phyloP scores from a whole-genome alignment of 352 stramenopile genomes.

The Pythium periplocum region DNA sequence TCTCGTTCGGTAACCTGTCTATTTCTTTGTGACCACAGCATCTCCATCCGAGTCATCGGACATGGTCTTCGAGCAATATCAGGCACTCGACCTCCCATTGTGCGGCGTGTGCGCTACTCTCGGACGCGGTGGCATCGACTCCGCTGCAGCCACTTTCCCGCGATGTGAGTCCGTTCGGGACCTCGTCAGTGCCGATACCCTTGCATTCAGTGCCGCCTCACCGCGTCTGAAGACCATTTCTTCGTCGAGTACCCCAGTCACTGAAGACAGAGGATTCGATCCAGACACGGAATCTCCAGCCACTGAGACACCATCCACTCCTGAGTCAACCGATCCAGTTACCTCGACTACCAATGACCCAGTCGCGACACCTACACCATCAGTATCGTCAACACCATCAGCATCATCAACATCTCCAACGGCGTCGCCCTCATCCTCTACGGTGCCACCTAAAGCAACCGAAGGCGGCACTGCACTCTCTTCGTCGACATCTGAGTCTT shows the following conservation, averaged over 20 bases:
- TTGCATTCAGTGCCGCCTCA: background rate
- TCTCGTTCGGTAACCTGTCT: background rate
- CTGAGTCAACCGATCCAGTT: background rate
- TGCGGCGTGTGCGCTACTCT: conserved; percentile 17
- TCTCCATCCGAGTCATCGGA: conserved; percentile 2
- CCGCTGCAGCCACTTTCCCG: background rate
- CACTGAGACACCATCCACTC: background rate
- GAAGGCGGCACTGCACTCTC: background rate
- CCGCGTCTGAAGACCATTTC: too few relatives aligned
- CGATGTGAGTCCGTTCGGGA: conserved; percentile 12
- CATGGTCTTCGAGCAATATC: conserved; percentile 14
- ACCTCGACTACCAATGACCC: background rate
- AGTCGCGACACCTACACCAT: background rate
- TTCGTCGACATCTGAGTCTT: background rate
- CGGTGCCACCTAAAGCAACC: background rate
- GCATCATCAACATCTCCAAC: conserved; percentile 1
- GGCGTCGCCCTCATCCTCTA: background rate
- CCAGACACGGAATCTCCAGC: background rate
- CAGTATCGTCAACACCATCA: background rate
- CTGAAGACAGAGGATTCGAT: background rate
- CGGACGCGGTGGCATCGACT: background rate
- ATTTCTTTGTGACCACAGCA: conserved; percentile 1
- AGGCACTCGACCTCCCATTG: conserved; percentile 11
- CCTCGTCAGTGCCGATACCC: conserved; percentile 6
- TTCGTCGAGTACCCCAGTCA: background rate